phyloP scores from a whole-genome alignment of 495 filamentous ascomycete species.

The Pyronema domesticum region DNA sequence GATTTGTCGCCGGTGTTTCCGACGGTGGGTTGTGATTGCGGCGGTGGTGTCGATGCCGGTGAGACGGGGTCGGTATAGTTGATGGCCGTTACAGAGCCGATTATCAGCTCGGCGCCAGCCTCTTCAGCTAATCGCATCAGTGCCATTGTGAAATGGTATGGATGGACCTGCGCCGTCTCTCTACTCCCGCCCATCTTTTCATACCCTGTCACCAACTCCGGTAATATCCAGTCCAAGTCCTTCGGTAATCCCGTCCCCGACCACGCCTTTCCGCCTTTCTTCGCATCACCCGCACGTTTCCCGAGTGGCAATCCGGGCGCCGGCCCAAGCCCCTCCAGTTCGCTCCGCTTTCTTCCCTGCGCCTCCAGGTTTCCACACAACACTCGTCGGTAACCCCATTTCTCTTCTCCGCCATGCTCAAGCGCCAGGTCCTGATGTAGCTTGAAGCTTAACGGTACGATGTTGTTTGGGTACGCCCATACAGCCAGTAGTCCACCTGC shows the following conservation, averaged over 20 bases:
- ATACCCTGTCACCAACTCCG: slow-evolving; percentile 47
- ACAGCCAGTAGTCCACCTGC: slow-evolving; percentile 78
- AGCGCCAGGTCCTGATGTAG: slow-evolving; percentile 71
- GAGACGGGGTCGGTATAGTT: slow-evolving; percentile 31
- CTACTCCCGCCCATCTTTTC: slow-evolving; percentile 60
- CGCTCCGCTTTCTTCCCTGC: slow-evolving; percentile 28
- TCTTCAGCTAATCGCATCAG: slow-evolving; percentile 67
- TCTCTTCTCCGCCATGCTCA: slow-evolving; percentile 60
- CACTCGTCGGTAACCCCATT: slow-evolving; percentile 77
- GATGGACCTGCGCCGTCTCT: slow-evolving; percentile 84
- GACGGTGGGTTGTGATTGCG: slow-evolving; percentile 2
- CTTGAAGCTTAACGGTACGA: slow-evolving; percentile 74
- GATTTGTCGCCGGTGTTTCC: slow-evolving; percentile 8
- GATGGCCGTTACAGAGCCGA: slow-evolving; percentile 49
- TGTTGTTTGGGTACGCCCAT: slow-evolving; percentile 77
- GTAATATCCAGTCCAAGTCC: slow-evolving; percentile 75
- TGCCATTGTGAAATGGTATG: slow-evolving; percentile 74
- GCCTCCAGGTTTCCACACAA: slow-evolving; percentile 56
- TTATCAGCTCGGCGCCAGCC: slow-evolving; percentile 51
- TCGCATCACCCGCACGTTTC: slow-evolving; percentile 29
- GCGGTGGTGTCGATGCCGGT: slow-evolving; percentile 9
- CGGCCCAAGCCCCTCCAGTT: slow-evolving; percentile 17
- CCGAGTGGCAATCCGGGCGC: slow-evolving; percentile 17
- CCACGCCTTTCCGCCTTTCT: slow-evolving; percentile 31
- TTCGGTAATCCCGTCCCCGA: slow-evolving; percentile 42